Evolutionary conservation across 306 rosid species (phyloP).

Genomic region (Geum urbanum): DNA sequence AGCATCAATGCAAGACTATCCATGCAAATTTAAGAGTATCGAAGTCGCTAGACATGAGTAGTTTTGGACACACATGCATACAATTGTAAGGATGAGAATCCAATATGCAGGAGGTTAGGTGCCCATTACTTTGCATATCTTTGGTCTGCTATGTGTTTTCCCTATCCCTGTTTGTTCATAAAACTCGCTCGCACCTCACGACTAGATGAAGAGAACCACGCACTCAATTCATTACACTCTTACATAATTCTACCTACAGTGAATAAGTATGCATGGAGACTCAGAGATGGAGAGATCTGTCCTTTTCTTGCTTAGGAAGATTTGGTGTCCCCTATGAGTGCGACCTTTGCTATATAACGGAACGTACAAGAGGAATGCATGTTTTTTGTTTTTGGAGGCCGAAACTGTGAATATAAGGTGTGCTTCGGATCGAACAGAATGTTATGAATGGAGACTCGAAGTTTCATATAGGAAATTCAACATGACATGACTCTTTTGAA

Average conservation of each 20-base stretch:
- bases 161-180: no score
- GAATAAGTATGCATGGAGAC: neutral
- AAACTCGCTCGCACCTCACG: slow-evolving; percentile 22
- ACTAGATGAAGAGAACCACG: slow-evolving; percentile 26
- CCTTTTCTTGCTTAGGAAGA: slow-evolving; percentile 11
- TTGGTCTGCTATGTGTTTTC: neutral
- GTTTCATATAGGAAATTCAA: no score
- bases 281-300: slow-evolving; percentile 14
- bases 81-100: slow-evolving; percentile 16
- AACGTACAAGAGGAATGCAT: neutral
- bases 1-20: no score
- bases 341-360: slow-evolving; percentile 4
- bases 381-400: no score
- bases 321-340: slow-evolving; percentile 19
- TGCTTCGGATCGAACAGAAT: no score
- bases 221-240: neutral
- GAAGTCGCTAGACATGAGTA: no score
- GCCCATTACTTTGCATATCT: slow-evolving; percentile 23
- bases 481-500: no score
- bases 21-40: no score
- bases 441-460: no score
- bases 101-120: slow-evolving; percentile 5
- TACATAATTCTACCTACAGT: neutral
- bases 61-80: neutral
- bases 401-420: no score